phyloP scores from a whole-genome alignment of 2,329 filamentous ascomycete species.

The Apiospora malaysiana region DNA sequence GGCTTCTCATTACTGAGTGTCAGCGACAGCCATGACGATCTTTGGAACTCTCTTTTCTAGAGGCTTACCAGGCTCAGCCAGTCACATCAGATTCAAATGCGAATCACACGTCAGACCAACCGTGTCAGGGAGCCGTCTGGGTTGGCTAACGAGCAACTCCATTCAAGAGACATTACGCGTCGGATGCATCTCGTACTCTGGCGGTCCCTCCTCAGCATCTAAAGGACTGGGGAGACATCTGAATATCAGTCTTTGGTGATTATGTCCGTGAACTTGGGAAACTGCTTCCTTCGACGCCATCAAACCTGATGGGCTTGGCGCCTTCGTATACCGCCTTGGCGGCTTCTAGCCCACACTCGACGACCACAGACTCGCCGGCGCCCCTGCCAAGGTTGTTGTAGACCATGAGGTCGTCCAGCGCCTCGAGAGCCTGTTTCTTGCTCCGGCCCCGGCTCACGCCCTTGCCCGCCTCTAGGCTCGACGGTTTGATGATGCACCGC shows the following conservation, averaged over 20 bases:
- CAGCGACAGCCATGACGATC: too few relatives aligned
- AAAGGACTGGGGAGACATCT: background rate
- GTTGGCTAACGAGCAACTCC: too few relatives aligned
- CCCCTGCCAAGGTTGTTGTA: constrained; percentile 65
- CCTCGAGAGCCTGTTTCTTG: constrained; percentile 66
- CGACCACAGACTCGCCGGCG: constrained; percentile 73
- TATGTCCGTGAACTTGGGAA: too few relatives aligned
- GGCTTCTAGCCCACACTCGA: constrained; percentile 61
- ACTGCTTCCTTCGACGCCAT: background rate
- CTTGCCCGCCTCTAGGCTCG: constrained; percentile 71
- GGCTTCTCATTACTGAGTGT: too few relatives aligned
- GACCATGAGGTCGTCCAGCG: constrained; percentile 72
- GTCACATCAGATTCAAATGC: too few relatives aligned
- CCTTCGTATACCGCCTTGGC: background rate
- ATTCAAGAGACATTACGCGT: too few relatives aligned
- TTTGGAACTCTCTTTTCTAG: too few relatives aligned
- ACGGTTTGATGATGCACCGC: background rate
- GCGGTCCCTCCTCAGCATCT: too few relatives aligned
- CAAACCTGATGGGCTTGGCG: background rate
- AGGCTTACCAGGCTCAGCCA: too few relatives aligned
- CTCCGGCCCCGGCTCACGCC: constrained; percentile 49
- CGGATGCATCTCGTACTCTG: background rate
- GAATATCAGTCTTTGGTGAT: background rate
- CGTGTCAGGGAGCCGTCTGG: too few relatives aligned
- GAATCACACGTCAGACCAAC: too few relatives aligned